Base-by-base conservation (phyloP, 2,329 filamentous ascomycete genomes). In the Diaporthe caulivora region DNA sequence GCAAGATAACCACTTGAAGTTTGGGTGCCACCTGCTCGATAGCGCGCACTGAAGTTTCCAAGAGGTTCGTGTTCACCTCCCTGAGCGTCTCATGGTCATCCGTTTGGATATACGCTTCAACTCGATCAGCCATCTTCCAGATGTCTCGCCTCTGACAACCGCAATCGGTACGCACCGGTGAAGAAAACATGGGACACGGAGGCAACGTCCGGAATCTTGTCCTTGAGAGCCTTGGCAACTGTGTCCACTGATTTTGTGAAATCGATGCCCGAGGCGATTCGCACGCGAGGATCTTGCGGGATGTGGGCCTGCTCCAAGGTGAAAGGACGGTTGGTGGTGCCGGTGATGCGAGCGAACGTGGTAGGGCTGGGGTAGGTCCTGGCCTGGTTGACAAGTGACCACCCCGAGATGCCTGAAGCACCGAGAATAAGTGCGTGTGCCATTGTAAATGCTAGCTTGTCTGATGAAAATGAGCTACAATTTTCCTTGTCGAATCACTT, bases 381-480 rank as follows among this genome's bases (percentile, higher is more conserved):
- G 29, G 55, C 18, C 31, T 58, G 55, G 31, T 58, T 58, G 18
- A 58, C 21, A 24, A 58, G 55, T 15, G 55, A 58, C 55, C 55
- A 58, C 31, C 55, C 55, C 3, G 55, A 58, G 7, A 58, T 58
- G 10, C 55, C 55, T 5, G 55, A 58, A 7, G 55, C 55, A 24
- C 55, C 55, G 8, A 58, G 34, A 24, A 58, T 34, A 58, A 58
- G 55, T 40, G 55, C 55, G 31, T 58, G 55, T 24, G 55, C 55
- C 55, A 58, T 58, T 37, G 1, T 11, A 24, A 58, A 40, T 10
- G 21, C 15, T 37, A 5, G 11, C 17, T 40, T 17, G 8, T 15
- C 11, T 24, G 10, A 58, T 10, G 2, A 13, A 24, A 15, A 3
- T 15, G 13, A 10, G 9, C 9, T 17, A 1, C 18, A 11, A 24